Conservation (phyloP, 192 early-diverging fungal species). For the Allomyces arbusculus region DNA sequence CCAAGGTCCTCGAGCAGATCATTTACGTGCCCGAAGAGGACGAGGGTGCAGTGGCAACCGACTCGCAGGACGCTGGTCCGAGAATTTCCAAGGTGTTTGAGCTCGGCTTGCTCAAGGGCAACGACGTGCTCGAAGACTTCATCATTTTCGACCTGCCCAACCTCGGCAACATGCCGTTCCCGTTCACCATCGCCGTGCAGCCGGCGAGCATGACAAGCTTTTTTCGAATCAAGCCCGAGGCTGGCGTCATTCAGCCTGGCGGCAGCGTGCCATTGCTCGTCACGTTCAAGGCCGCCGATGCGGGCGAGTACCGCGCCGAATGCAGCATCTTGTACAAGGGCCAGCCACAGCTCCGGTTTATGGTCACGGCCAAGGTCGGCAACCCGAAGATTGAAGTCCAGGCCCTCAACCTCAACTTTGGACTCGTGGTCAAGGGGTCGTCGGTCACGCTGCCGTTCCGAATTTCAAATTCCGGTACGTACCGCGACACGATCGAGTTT, state of each 20-base stretch:
- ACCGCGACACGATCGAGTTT: conserved; percentile 12
- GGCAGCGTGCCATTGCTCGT: not conserved
- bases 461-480: conserved; percentile 27
- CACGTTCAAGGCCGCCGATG: conserved; percentile 2
- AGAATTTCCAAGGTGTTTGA: conserved; percentile 1
- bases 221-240: conserved; percentile 2
- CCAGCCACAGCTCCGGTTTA: conserved; percentile 9
- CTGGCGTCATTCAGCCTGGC: not conserved
- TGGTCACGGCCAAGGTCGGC: conserved; percentile 25
- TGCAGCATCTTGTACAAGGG: conserved; percentile 2
- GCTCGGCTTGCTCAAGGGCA: conserved; percentile 1
- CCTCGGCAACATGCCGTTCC: conserved; percentile 5
- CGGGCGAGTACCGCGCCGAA: conserved; percentile 1
- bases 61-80: too few species aligned
- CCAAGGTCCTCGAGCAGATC: not conserved
- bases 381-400: conserved; percentile 19
- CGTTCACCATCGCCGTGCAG: conserved; percentile 2
- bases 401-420: conserved; percentile 24
- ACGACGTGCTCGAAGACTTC: not conserved
- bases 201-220: not conserved
- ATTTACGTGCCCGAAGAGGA: not conserved
- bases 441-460: conserved; percentile 14
- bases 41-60: too few species aligned
- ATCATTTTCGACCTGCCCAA: conserved; percentile 4
- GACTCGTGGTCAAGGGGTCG: conserved; percentile 19